Evolutionary conservation across 192 early-diverging fungal genomes (phyloP), one percentile per base, ranked within the genome.

Genomic region (Jimgerdemannia flammicorona): DNA sequence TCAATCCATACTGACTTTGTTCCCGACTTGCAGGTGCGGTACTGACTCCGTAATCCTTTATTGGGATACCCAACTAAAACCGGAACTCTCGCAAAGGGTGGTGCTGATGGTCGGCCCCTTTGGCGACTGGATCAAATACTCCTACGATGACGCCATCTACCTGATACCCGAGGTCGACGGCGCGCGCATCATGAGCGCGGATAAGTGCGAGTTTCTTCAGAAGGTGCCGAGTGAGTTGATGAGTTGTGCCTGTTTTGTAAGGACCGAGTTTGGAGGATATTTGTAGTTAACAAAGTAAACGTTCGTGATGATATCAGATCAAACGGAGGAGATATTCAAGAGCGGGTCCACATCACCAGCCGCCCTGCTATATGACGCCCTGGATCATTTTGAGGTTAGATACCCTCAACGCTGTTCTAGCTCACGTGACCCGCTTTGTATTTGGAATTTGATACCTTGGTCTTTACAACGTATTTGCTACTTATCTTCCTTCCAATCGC

Each of bases 261-360:
- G 29, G 29, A 29, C 29, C 29, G 29, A 29, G 29, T 29, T 29
- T 29, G 29, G 29, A 29, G 29, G 29, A 29, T 29, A 29, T 29
- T 29, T 29, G 29, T 29, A 29, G 29, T 29, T 29, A 29, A 29
- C 29, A 29, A 29, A 29, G 29, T 29, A 29, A 40, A 6, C 44
- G 17, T 64, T 73, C 43, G 4, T 44, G 63, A 4, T 77, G 70
- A 67, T 64, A 59, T 29, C 73, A 93, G 93, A 81, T 76, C 84
- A 87, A 0, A 92, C 88, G 0, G 94, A 95, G 70, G 87, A 88
- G 17, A 90, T 98, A 43, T 99, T 98, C 78, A 93, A 93, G 78
- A 95, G 98, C 74, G 98, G 98, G 8, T 98, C 97, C 6, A 98
- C 97, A 4, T 86, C 92, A 6, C 91, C 98, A 49, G 92, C 94